phyloP scores from a whole-genome alignment of 352 stramenopile species.

The Globisporangium megalacanthum region DNA sequence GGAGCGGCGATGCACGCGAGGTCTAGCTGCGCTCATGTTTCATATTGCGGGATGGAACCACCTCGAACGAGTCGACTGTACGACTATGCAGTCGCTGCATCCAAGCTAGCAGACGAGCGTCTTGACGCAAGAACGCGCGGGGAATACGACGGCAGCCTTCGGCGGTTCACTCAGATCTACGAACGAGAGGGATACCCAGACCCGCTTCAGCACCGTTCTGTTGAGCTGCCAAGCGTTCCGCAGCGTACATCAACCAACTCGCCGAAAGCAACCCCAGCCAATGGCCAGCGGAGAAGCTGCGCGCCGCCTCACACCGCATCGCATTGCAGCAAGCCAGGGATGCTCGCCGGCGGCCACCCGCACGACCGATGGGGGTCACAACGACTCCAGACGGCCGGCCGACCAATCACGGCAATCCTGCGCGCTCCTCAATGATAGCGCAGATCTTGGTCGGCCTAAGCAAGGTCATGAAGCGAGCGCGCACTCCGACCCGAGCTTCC shows the following conservation, averaged over 20 bases:
- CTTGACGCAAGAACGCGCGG: slow-evolving; percentile 14
- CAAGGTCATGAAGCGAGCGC: slow-evolving; percentile 5
- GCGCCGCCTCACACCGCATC: background rate
- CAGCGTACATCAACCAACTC: slow-evolving; percentile 19
- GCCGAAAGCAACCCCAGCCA: slow-evolving; percentile 6
- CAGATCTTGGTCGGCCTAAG: slow-evolving; percentile 9
- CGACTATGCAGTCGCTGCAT: slow-evolving; percentile 13
- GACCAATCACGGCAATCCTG: slow-evolving; percentile 1
- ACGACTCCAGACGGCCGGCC: background rate
- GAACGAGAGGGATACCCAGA: slow-evolving; percentile 12
- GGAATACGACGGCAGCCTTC: slow-evolving; percentile 20
- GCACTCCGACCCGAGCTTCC: slow-evolving; percentile 3
- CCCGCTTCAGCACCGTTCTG: slow-evolving; percentile 16
- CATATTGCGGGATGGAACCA: no score
- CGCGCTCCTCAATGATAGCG: slow-evolving; percentile 3
- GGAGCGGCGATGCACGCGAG: no score
- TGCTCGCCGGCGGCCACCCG: background rate
- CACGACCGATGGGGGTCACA: background rate
- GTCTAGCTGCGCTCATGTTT: no score
- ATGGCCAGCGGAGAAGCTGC: background rate
- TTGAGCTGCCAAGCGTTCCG: slow-evolving; percentile 14
- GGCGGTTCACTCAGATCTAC: slow-evolving; percentile 18
- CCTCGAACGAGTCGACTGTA: slow-evolving; percentile 11
- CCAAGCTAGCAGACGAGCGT: slow-evolving; percentile 15
- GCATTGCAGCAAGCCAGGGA: background rate